Percentiles rank a stretch among this genome's conserved stretches.
Evolutionary conservation across 345 rosid genomes (phyloP).

Genomic region (Physaria fendleri): DNA sequence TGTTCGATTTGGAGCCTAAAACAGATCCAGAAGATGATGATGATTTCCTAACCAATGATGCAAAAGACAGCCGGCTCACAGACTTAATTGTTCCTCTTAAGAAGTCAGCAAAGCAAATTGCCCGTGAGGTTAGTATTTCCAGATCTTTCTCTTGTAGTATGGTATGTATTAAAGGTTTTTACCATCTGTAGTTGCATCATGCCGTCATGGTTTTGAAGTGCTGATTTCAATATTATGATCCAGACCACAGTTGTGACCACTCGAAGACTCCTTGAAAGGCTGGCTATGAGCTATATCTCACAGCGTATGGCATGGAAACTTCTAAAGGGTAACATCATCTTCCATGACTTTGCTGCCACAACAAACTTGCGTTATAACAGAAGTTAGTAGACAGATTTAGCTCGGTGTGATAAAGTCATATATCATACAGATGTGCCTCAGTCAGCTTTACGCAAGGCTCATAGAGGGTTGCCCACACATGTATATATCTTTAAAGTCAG

Average conservation of each 20-base stretch:
- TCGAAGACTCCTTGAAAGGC: too few relatives aligned
- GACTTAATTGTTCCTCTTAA: slow-evolving; percentile 82
- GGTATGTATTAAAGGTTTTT: not conserved
- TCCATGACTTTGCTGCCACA: too few relatives aligned
- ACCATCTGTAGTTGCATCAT: not conserved
- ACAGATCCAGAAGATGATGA: slow-evolving; percentile 52
- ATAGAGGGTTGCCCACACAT: slow-evolving; percentile 63
- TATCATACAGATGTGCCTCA: slow-evolving; percentile 63
- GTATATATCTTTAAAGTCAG: slow-evolving; percentile 65
- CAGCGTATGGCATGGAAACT: too few relatives aligned
- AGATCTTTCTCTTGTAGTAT: not conserved
- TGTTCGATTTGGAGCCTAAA: slow-evolving; percentile 78
- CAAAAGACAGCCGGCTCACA: slow-evolving; percentile 34
- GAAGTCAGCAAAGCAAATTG: slow-evolving; percentile 79
- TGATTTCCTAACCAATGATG: slow-evolving; percentile 49
- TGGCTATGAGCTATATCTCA: too few relatives aligned
- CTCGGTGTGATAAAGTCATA: too few relatives aligned
- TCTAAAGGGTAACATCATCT: too few relatives aligned
- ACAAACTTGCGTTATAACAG: too few relatives aligned
- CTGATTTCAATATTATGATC: too few relatives aligned
- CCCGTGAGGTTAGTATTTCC: slow-evolving; percentile 59
- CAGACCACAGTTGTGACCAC: too few relatives aligned
- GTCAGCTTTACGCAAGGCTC: slow-evolving; percentile 75
- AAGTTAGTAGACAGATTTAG: too few relatives aligned
- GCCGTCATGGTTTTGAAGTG: slow-evolving; percentile 7